A percentile compares a stretch with the other conserved stretches of the same genome.
These are phyloP conservation scores for Fusarium sp. DNA, from an alignment of 2,329 filamentous ascomycete genomes.

Conservation along the genomic window DNA sequence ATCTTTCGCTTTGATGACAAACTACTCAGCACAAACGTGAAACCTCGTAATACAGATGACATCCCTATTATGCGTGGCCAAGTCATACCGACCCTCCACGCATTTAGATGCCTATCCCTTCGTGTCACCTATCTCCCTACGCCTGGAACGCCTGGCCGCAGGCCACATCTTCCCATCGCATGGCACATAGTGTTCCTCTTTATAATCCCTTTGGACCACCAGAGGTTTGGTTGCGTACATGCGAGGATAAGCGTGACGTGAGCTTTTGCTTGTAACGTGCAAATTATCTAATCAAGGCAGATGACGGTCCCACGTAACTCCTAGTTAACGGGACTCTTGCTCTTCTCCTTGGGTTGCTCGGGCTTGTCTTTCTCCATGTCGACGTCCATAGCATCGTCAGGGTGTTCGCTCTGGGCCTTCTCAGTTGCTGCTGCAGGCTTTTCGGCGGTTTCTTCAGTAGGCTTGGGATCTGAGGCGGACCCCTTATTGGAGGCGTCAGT, in stretches of 20 bases:
- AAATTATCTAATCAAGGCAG: constrained; percentile 22
- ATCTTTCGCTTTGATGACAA: constrained; percentile 30
- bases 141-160: constrained; percentile 45
- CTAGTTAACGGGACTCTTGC: constrained; percentile 42
- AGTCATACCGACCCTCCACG: constrained; percentile 7
- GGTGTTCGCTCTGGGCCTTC: constrained; percentile 35
- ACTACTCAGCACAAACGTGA: constrained; percentile 17
- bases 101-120: constrained; percentile 12
- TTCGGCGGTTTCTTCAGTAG: constrained; percentile 32
- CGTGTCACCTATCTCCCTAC: constrained; percentile 36
- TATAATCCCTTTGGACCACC: neutral
- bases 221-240: neutral
- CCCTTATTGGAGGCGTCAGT: constrained; percentile 25
- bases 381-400: constrained; percentile 50
- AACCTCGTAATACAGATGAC: constrained; percentile 23
- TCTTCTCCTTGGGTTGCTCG: constrained; percentile 42
- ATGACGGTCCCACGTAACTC: neutral
- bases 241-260: constrained; percentile 14
- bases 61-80: constrained; percentile 6
- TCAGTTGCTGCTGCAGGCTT: constrained; percentile 28
- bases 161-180: constrained; percentile 30
- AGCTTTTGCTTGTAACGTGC: constrained; percentile 25
- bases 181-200: constrained; percentile 23
- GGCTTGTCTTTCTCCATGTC: constrained; percentile 48
- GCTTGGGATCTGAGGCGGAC: constrained; percentile 25